phyloP scores from a whole-genome alignment of 2,329 filamentous ascomycete genomes.

The Colletotrichum destructivum region DNA sequence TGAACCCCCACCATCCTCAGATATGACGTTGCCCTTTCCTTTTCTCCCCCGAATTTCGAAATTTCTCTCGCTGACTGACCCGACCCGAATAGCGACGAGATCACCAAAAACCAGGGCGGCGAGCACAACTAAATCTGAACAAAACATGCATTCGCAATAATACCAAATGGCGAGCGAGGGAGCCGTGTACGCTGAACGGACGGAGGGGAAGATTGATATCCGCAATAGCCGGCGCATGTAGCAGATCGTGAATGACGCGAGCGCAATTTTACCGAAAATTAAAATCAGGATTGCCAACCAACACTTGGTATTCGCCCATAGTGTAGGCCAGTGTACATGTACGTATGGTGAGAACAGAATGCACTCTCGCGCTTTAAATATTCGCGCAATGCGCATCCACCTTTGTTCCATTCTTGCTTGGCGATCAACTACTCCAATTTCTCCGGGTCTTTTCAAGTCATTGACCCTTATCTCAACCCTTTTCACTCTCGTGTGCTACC shows the following conservation, averaged over 20 bases:
- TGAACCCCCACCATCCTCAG: constrained; percentile 41
- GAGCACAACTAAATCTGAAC: constrained; percentile 69
- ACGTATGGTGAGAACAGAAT: constrained; percentile 43
- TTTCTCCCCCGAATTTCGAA: neutral
- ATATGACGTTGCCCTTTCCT: neutral
- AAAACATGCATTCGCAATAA: constrained; percentile 14
- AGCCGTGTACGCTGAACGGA: constrained; percentile 1
- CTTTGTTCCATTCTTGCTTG: constrained; percentile 3
- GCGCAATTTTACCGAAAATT: constrained; percentile 18
- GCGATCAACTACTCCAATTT: constrained; percentile 17
- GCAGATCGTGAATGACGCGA: constrained; percentile 1
- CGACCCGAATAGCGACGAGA: constrained; percentile 73
- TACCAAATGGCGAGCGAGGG: constrained; percentile 1
- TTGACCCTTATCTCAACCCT: constrained; percentile 24
- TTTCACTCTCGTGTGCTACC: constrained; percentile 46
- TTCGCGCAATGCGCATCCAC: constrained; percentile 38
- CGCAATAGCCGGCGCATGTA: constrained; percentile 19
- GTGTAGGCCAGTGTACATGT: constrained; percentile 59
- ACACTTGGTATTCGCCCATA: constrained; percentile 31
- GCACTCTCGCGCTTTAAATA: constrained; percentile 21
- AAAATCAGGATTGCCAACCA: constrained; percentile 40
- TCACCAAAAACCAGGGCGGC: constrained; percentile 80
- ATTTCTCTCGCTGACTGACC: constrained; percentile 26
- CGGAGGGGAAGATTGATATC: constrained; percentile 27
- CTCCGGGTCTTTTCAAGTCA: constrained; percentile 25